phyloP scores from a whole-genome alignment of 1,139 yeast species.

The Debaryomyces sp. region DNA sequence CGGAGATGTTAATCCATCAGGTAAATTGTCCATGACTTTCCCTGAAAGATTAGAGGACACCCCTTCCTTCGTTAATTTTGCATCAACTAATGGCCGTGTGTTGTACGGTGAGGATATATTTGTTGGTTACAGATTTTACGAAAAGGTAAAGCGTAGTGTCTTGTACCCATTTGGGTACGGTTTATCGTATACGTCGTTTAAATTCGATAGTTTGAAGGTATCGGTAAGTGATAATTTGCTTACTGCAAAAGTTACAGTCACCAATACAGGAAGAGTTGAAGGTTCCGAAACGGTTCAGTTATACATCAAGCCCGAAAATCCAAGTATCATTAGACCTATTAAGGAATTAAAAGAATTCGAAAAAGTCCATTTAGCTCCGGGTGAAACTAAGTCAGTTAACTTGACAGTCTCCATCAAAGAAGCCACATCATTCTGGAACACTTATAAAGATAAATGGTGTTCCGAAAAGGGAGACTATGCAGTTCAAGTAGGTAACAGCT shows the following conservation, averaged over 20 bases:
- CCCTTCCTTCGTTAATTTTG: slow-evolving; percentile 27
- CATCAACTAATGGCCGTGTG: slow-evolving; percentile 25
- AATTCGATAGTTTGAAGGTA: slow-evolving; percentile 17
- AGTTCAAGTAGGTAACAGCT: slow-evolving; percentile 47
- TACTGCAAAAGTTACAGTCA: slow-evolving; percentile 37
- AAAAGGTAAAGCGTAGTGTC: slow-evolving; percentile 20
- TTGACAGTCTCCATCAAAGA: slow-evolving; percentile 45
- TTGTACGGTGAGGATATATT: slow-evolving; percentile 31
- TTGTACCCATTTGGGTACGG: slow-evolving; percentile 30
- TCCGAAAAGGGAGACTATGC: slow-evolving; percentile 52
- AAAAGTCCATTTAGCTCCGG: slow-evolving; percentile 47
- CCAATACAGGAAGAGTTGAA: slow-evolving; percentile 40
- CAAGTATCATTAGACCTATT: slow-evolving; percentile 50
- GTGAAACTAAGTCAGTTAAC: slow-evolving; percentile 38
- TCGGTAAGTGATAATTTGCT: slow-evolving; percentile 16
- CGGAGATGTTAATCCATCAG: slow-evolving; percentile 31
- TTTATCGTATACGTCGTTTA: slow-evolving; percentile 26
- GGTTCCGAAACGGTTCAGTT: slow-evolving; percentile 54
- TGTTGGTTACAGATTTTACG: slow-evolving; percentile 30
- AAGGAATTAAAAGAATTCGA: slow-evolving; percentile 61
- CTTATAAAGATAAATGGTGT: slow-evolving; percentile 50
- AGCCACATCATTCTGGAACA: slow-evolving; percentile 59
- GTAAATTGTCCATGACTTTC: slow-evolving; percentile 29
- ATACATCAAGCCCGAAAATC: slow-evolving; percentile 40
- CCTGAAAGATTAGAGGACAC: slow-evolving; percentile 25